Evolutionary conservation across 169 alveolate species (phyloP), one percentile per base, ranked within the genome.

Genomic region (Haemoproteus tartakovskyi): DNA sequence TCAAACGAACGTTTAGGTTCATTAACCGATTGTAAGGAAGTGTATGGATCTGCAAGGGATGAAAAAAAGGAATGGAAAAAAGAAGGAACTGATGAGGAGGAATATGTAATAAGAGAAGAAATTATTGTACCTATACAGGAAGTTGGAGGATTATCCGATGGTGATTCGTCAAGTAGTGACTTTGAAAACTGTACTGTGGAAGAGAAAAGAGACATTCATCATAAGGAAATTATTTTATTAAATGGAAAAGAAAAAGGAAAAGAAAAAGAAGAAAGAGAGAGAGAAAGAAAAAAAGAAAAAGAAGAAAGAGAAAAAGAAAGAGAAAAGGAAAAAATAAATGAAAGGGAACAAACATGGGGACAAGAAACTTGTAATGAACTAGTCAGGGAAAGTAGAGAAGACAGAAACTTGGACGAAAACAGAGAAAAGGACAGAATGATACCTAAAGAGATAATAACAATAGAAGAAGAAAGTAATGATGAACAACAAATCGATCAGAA

Each of bases 161-260:
- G 30, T 45, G 22, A 9, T 33, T 12, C 21, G 14, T 38, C 21
- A 52, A 19, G 21, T 30, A 62, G 22, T 41, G 81, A 50, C 26
- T 64, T 64, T 56, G 82, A 64, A 64, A 64, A 52, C 54, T 64
- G 82, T 21, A 52, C 45, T 6, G 54, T 64, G 2, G 60, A 64
- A 12, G 82, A 64, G 46, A 64, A 64, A 40, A 45, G 4, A 48
- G 19, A 19, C n/a, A 3, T 27, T 1, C 24, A 47, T 26, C 57
- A 56, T 41, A 41, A 21, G n/a, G 14, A 29, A 30, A 29, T 0
- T 6, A 12, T 12, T 26, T 12, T 11, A 14, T 19, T 2, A 26
- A 11, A 1, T 11, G 52, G 2, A 24, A 21, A 3, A 14, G 60
- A 12, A 27, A n/a, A 2, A 19, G 9, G 38, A 51, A 51, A 21